These are phyloP conservation scores for Coemansia sp. DNA, from an alignment of 192 early-diverging fungal species.

Conservation along the genomic window DNA sequence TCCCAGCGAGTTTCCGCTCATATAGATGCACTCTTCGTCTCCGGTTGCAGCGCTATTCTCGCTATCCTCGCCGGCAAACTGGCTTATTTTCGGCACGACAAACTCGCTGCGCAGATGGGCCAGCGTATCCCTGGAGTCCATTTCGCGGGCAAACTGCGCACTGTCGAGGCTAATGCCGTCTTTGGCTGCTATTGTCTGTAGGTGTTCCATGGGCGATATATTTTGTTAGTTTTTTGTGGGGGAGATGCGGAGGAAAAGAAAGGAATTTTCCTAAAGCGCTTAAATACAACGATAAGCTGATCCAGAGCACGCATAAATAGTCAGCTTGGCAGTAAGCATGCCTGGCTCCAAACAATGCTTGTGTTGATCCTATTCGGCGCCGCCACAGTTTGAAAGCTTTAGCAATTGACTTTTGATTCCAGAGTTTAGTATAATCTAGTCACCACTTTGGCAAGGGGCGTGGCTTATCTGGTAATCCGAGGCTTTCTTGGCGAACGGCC, in stretches of 20 bases:
- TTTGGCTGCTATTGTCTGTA: slow-evolving; percentile 13
- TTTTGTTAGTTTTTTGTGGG: not conserved
- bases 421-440: not conserved
- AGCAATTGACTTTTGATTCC: not conserved
- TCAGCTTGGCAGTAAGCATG: not conserved
- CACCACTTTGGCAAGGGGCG: not conserved
- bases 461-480: no score
- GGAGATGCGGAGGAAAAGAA: not conserved
- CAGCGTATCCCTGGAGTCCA: slow-evolving; percentile 65
- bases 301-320: not conserved
- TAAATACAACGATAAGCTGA: not conserved
- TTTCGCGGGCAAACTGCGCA: slow-evolving; percentile 54
- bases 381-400: no score
- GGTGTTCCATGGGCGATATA: slow-evolving; percentile 21
- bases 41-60: not conserved
- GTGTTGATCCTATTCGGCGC: not conserved
- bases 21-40: slow-evolving; percentile 63
- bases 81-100: slow-evolving; percentile 58
- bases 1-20: slow-evolving; percentile 96
- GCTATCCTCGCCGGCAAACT: slow-evolving; percentile 38
- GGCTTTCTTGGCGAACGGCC: no score
- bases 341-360: not conserved
- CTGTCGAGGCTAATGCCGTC: slow-evolving; percentile 21
- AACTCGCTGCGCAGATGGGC: slow-evolving; percentile 65
- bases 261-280: not conserved